A percentile compares a stretch with the other conserved stretches of the same genome.
Evolutionary conservation across 345 rosid species (phyloP).

Genomic region (Salix koriyanagi): DNA sequence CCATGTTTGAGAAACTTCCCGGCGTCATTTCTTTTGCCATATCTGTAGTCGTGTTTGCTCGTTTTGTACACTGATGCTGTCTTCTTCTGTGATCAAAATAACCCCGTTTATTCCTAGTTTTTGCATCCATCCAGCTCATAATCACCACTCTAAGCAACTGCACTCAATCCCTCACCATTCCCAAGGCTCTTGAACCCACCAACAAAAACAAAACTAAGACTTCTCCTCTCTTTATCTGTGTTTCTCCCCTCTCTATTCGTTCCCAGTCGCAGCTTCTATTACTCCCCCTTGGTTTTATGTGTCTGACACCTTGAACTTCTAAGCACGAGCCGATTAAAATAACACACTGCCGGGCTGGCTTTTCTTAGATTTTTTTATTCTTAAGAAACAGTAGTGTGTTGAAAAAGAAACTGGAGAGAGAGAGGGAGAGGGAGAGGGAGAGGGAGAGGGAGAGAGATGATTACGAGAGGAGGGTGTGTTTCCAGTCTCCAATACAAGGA

Average conservation of each 20-base stretch:
- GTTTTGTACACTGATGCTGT: constrained; percentile 39
- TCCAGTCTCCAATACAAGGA: constrained; percentile 54
- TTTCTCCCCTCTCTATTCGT: constrained; percentile 15
- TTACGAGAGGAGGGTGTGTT: constrained; percentile 26
- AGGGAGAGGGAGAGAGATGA: not conserved
- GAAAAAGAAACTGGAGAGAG: not conserved
- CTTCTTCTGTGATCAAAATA: constrained; percentile 50
- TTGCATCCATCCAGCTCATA: constrained; percentile 39
- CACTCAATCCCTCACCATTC: constrained; percentile 43
- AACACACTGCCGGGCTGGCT: constrained; percentile 33
- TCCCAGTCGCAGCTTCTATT: constrained; percentile 28
- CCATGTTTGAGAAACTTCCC: constrained; percentile 37
- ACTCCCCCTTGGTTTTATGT: constrained; percentile 29
- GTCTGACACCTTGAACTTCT: constrained; percentile 35
- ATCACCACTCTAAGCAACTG: constrained; percentile 35
- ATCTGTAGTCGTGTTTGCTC: constrained; percentile 1
- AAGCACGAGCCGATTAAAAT: constrained; percentile 20
- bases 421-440: constrained; percentile 28
- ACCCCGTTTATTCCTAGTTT: constrained; percentile 47
- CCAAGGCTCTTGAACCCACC: constrained; percentile 30
- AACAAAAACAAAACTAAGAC: constrained; percentile 4
- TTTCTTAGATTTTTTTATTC: constrained; percentile 30
- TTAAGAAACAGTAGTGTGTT: not conserved
- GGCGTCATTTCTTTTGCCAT: constrained; percentile 9
- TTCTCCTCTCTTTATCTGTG: not conserved